Conservation (phyloP, 1,139 yeast species). For the Sugiyamaella neomexicana region DNA sequence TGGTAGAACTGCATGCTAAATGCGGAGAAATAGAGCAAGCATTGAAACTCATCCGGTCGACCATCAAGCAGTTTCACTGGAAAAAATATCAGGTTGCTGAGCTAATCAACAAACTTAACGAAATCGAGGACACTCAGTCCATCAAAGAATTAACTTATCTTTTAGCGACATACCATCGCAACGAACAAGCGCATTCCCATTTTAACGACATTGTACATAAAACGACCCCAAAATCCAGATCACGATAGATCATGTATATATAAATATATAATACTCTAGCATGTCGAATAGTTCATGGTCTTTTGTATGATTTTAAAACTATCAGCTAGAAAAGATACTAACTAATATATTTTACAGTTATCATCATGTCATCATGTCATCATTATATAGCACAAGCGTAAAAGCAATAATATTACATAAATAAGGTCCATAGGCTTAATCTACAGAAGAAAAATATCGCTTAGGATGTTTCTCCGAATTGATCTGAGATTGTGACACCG, state of each 20-base stretch:
- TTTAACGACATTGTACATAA: slow-evolving; percentile 15
- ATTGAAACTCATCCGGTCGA: slow-evolving; percentile 61
- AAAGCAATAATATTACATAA: slow-evolving; percentile 2
- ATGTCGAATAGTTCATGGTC: too few relatives aligned
- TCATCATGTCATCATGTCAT: neutral
- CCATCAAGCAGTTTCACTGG: slow-evolving; percentile 74
- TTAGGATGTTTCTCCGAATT: slow-evolving; percentile 32
- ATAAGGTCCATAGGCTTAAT: slow-evolving; percentile 26
- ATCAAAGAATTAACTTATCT: slow-evolving; percentile 15
- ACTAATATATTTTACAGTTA: slow-evolving; percentile 8
- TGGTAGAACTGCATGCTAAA: slow-evolving; percentile 56
- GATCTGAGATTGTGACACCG: slow-evolving; percentile 5
- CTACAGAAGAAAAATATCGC: slow-evolving; percentile 47
- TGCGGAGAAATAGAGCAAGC: slow-evolving; percentile 67
- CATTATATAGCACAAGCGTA: slow-evolving; percentile 11
- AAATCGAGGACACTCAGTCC: slow-evolving; percentile 42
- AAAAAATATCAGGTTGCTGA: slow-evolving; percentile 37
- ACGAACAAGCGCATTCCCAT: slow-evolving; percentile 9
- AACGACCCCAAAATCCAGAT: neutral
- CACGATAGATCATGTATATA: slow-evolving; percentile 8
- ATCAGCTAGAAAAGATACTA: neutral
- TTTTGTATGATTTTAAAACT: too few relatives aligned
- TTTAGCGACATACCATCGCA: slow-evolving; percentile 15
- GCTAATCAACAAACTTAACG: slow-evolving; percentile 40
- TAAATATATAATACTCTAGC: neutral